These are phyloP conservation scores for Teratosphaeria viscida DNA, from an alignment of 2,329 filamentous ascomycete genomes.

Conservation along the genomic window DNA sequence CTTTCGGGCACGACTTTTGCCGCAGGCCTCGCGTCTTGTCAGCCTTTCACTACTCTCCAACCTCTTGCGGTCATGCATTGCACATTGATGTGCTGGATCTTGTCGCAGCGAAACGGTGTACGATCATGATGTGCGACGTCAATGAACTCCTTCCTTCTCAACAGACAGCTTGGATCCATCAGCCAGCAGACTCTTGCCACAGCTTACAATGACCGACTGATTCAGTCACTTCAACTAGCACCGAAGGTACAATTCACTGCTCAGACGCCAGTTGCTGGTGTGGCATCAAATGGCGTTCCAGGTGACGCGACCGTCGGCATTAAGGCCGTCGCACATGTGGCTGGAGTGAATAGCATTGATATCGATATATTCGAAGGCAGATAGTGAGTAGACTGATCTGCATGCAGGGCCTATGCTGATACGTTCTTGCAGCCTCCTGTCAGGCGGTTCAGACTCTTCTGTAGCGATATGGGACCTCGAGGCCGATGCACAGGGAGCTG, in stretches of 20 bases:
- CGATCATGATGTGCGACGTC: neutral
- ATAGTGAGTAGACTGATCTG: constrained; percentile 42
- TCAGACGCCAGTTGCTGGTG: constrained; percentile 29
- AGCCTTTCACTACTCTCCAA: neutral
- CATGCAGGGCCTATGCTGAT: neutral
- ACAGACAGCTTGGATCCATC: constrained; percentile 62
- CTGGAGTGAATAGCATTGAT: constrained; percentile 58
- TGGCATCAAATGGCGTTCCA: too few relatives aligned
- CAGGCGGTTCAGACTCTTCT: constrained; percentile 74
- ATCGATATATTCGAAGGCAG: constrained; percentile 74
- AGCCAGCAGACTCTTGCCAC: constrained; percentile 53
- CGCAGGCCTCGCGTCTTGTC: neutral
- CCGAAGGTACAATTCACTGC: constrained; percentile 62
- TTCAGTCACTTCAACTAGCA: constrained; percentile 58
- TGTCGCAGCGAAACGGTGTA: neutral
- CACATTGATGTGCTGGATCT: neutral
- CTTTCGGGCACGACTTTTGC: neutral
- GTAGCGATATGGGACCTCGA: constrained; percentile 85
- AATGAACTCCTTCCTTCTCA: constrained; percentile 68
- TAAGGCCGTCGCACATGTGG: constrained; percentile 8
- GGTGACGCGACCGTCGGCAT: neutral
- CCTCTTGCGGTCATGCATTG: neutral
- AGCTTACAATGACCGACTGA: constrained; percentile 53
- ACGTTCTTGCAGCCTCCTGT: constrained; percentile 52
- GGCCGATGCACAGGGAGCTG: constrained; percentile 24